phyloP scores from a whole-genome alignment of 2,329 filamentous ascomycete species.

The Fusarium scirpi region DNA sequence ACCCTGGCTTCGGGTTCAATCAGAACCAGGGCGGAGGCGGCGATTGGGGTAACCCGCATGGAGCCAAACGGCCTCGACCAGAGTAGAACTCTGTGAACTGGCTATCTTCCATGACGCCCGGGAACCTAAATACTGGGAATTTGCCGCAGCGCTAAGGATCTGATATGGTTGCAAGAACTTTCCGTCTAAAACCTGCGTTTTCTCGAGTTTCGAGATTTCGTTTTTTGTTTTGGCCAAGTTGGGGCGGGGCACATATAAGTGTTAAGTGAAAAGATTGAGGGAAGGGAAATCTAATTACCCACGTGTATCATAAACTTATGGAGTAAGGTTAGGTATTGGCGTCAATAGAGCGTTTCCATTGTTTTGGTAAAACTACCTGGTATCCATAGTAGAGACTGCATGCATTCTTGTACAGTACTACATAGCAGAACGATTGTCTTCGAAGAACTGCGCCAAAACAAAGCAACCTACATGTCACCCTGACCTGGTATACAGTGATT shows the following conservation, averaged over 20 bases:
- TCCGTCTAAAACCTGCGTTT: neutral
- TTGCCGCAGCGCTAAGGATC: neutral
- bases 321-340: conserved; percentile 45
- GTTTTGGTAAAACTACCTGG: neutral
- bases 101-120: neutral
- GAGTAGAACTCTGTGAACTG: conserved; percentile 60
- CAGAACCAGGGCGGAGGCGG: conserved; percentile 59
- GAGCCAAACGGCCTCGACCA: conserved; percentile 81
- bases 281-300: conserved; percentile 23
- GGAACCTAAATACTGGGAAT: neutral
- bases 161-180: neutral
- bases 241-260: conserved; percentile 4
- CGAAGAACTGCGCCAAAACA: too few species aligned
- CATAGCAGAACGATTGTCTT: too few species aligned
- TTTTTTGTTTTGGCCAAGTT: conserved; percentile 9
- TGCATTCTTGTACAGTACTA: too few species aligned
- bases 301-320: conserved; percentile 46
- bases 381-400: neutral
- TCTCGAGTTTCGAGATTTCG: conserved; percentile 2
- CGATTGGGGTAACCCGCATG: conserved; percentile 83
- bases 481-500: too few species aligned
- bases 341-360: conserved; percentile 40
- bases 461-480: too few species aligned
- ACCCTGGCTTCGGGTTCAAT: conserved; percentile 75
- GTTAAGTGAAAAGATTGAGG: conserved; percentile 10